phyloP scores from a whole-genome alignment of 768 basidiomycete species.

The Amanita brunnescens region DNA sequence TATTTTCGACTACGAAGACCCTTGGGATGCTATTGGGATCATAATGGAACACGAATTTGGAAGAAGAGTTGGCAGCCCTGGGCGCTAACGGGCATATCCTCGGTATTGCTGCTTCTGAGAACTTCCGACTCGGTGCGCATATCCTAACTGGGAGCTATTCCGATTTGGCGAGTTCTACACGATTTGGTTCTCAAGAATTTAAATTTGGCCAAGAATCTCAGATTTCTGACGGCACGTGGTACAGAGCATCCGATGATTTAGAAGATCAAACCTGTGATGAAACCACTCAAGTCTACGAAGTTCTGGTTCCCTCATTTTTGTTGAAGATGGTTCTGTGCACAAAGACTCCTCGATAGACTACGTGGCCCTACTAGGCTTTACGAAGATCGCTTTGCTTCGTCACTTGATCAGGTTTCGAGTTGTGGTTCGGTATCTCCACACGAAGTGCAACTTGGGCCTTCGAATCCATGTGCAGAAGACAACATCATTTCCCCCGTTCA shows the following conservation, averaged over 20 bases:
- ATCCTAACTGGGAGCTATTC: background rate
- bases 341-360: background rate
- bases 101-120: background rate
- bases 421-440: no score
- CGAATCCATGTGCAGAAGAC: background rate
- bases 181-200: background rate
- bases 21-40: constrained; percentile 6
- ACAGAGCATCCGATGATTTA: background rate
- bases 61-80: constrained; percentile 1
- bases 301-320: background rate
- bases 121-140: background rate
- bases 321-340: background rate
- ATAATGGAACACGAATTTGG: constrained; percentile 3
- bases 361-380: background rate
- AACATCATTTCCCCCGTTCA: no score
- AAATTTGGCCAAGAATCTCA: background rate
- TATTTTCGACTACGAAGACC: constrained; percentile 7
- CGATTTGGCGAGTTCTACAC: background rate
- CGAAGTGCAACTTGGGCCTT: background rate
- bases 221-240: background rate
- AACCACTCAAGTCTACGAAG: background rate
- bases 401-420: background rate
- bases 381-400: background rate
- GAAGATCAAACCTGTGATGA: background rate
- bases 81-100: background rate